Conservation (phyloP, 2,329 filamentous ascomycete genomes). For the Diaporthe velutina region DNA sequence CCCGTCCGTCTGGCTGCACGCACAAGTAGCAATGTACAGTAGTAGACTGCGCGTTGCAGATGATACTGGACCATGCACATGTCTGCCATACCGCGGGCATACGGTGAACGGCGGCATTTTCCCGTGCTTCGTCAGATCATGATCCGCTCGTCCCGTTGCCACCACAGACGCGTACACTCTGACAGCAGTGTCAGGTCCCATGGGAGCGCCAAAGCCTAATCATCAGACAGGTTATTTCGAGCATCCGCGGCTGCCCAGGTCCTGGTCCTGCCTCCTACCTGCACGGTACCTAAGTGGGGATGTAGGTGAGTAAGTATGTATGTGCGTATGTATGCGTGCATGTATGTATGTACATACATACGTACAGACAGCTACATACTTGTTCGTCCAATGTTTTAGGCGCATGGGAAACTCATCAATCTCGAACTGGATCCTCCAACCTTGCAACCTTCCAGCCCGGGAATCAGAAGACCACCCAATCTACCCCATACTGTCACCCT, state of each 20-base stretch:
- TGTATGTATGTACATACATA: neutral
- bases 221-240: conserved; percentile 25
- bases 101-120: neutral
- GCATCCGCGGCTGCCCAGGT: conserved; percentile 18
- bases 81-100: neutral
- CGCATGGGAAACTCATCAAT: conserved; percentile 27
- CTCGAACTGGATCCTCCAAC: conserved; percentile 29
- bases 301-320: too few relatives aligned
- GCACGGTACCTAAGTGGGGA: too few relatives aligned
- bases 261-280: neutral
- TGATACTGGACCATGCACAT: neutral
- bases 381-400: conserved; percentile 27
- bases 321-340: neutral
- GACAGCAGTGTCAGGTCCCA: conserved; percentile 4
- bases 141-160: neutral
- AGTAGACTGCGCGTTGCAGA: neutral
- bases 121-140: neutral
- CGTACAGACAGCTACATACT: neutral
- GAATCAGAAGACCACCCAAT: conserved; percentile 17
- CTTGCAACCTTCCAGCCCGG: conserved; percentile 10
- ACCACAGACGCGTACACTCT: conserved; percentile 2
- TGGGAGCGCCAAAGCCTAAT: conserved; percentile 21
- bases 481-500: conserved; percentile 26
- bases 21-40: neutral
- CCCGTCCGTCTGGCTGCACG: neutral